Percentiles rank a stretch among this genome's conserved stretches.
Evolutionary conservation across 176 grass and related monocot genomes (phyloP).

Genomic region (Juncus inflexus): DNA sequence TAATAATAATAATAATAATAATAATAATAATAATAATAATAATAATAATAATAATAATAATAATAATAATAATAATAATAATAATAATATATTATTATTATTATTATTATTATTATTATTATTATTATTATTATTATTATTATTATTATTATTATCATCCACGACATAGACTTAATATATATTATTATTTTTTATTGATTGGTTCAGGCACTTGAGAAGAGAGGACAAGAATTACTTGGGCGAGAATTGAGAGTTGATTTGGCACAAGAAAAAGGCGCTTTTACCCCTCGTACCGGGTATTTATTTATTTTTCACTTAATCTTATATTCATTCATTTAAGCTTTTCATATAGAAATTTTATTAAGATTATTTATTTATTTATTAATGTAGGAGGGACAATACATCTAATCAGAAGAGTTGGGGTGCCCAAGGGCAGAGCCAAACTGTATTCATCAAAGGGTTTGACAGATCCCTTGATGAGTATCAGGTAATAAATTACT

Average conservation of each 20-base stretch:
- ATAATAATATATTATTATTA: too few species aligned
- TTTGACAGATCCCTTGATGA: slow-evolving; percentile 52
- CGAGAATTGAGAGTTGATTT: slow-evolving; percentile 60
- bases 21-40: too few species aligned
- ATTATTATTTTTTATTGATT: not conserved
- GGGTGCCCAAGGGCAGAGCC: slow-evolving; percentile 28
- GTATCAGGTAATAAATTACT: slow-evolving; percentile 38
- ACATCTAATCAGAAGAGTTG: slow-evolving; percentile 51
- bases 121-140: too few species aligned
- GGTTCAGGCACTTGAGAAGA: slow-evolving; percentile 47
- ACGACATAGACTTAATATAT: not conserved
- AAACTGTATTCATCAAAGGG: slow-evolving; percentile 65
- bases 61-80: too few species aligned
- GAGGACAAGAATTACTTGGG: slow-evolving; percentile 47
- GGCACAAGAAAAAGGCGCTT: slow-evolving; percentile 45
- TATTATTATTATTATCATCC: not conserved
- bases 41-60: too few species aligned
- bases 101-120: too few species aligned
- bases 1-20: too few species aligned
- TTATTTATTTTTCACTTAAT: slow-evolving; percentile 4
- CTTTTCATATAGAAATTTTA: not conserved
- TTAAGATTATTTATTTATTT: not conserved
- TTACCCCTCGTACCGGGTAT: slow-evolving; percentile 64
- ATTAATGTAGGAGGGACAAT: slow-evolving; percentile 39
- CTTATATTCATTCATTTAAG: not conserved